Conservation (phyloP, 2,329 filamentous ascomycete genomes). For the Massarina eburnea region DNA sequence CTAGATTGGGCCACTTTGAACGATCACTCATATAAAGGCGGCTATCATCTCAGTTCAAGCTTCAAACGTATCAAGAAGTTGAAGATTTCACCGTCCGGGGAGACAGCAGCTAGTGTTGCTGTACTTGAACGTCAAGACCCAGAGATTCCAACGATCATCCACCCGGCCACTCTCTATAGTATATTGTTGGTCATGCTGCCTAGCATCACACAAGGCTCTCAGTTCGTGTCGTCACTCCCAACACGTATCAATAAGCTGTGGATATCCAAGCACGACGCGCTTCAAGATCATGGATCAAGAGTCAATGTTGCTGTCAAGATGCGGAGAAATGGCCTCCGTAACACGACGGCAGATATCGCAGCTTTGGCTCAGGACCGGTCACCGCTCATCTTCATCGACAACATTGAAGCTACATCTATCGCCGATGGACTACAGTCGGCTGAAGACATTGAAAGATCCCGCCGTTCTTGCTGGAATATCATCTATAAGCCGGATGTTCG, state of each 20-base stretch:
- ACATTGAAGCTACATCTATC: neutral
- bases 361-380: neutral
- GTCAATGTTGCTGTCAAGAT: neutral
- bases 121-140: neutral
- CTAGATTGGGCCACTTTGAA: neutral
- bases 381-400: neutral
- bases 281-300: neutral
- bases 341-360: neutral
- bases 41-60: neutral
- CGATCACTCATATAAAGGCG: neutral
- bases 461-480: neutral
- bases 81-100: neutral
- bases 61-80: neutral
- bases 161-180: neutral
- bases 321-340: neutral
- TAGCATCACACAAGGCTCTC: neutral
- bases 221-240: neutral
- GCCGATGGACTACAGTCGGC: neutral
- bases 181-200: neutral
- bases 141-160: neutral
- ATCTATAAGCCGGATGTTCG: neutral
- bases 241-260: constrained; percentile 1
- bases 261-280: neutral
- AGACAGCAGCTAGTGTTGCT: neutral
- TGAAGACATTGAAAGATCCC: neutral